Percentiles rank a stretch among this genome's conserved stretches.
phyloP scores from a whole-genome alignment of 768 basidiomycete species.

The Hypholoma fasciculare region DNA sequence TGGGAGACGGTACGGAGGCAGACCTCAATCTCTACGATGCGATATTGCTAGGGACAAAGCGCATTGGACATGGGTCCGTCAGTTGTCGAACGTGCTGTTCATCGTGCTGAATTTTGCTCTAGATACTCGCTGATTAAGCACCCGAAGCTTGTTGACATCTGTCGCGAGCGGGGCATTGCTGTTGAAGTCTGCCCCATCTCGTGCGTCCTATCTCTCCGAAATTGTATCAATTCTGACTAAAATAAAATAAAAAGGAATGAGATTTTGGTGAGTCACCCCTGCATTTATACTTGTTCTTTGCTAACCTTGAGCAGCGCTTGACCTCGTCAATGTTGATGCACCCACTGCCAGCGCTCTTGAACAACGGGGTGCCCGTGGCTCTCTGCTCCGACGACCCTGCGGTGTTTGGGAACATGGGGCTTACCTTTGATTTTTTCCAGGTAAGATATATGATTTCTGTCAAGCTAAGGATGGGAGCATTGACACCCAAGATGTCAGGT shows the following conservation, averaged over 20 bases:
- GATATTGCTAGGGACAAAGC: conserved; percentile 72
- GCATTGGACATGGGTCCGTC: conserved; percentile 76
- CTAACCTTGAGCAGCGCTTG: conserved; percentile 48
- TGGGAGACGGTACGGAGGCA: conserved; percentile 72
- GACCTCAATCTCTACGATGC: conserved; percentile 81
- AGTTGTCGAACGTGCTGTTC: background rate
- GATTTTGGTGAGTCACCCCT: conserved; percentile 51
- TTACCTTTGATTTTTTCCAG: conserved; percentile 80
- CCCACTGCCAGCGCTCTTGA: conserved; percentile 69
- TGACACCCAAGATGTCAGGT: conserved; percentile 38
- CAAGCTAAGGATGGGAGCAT: background rate
- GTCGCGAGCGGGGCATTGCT: conserved; percentile 61
- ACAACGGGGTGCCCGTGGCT: conserved; percentile 70
- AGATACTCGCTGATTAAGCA: conserved; percentile 80
- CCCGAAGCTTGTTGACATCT: conserved; percentile 68
- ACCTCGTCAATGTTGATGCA: conserved; percentile 83
- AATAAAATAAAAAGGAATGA: conserved; percentile 52
- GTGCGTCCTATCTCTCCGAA: conserved; percentile 38
- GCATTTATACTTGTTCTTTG: background rate
- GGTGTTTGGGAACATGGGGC: conserved; percentile 75
- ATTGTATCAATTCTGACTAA: no score
- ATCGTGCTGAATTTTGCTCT: background rate
- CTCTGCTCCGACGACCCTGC: conserved; percentile 78
- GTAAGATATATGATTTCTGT: conserved; percentile 27
- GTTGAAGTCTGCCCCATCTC: conserved; percentile 83